phyloP scores from a whole-genome alignment of 2,329 filamentous ascomycete species.

The Ampelomyces quisqualis region DNA sequence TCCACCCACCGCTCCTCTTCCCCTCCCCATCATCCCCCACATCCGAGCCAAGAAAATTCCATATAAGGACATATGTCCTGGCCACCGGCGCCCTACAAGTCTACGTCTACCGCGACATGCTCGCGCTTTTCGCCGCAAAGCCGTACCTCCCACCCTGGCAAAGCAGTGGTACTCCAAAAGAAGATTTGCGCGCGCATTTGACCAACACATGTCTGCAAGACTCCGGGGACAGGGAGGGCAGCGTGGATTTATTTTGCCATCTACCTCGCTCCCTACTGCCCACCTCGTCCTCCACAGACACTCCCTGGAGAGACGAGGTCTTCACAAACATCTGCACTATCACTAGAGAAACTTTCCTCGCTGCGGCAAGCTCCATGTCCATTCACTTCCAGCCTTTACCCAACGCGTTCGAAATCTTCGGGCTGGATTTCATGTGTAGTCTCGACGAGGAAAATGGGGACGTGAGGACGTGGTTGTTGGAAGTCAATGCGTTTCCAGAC shows the following conservation, averaged over 20 bases:
- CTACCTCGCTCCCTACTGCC: conserved; percentile 49
- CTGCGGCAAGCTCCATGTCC: conserved; percentile 77
- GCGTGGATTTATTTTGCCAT: conserved; percentile 74
- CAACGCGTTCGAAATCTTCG: conserved; percentile 90
- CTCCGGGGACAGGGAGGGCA: conserved; percentile 56
- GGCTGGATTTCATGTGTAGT: conserved; percentile 79
- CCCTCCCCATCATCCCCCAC: conserved; percentile 36
- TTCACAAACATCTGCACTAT: conserved; percentile 72
- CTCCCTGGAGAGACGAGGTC: conserved; percentile 58
- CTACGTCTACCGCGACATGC: conserved; percentile 86
- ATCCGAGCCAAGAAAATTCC: conserved; percentile 73
- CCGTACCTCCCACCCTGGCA: conserved; percentile 67
- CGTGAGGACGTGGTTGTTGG: conserved; percentile 69
- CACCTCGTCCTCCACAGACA: conserved; percentile 14
- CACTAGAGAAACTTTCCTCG: conserved; percentile 80
- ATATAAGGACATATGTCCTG: conserved; percentile 89
- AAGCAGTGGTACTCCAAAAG: conserved; percentile 27
- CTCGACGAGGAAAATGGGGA: conserved; percentile 49
- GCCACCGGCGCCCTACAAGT: conserved; percentile 75
- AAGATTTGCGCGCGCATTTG: conserved; percentile 70
- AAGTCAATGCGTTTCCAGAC: conserved; percentile 95
- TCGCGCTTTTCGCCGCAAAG: conserved; percentile 83
- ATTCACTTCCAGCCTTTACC: conserved; percentile 88
- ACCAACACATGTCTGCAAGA: conserved; percentile 95
- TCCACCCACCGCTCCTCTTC: conserved; percentile 80